Percentiles rank a stretch among this genome's conserved stretches.
These are phyloP conservation scores for Didymosphaeria variabile DNA, from an alignment of 2,329 filamentous ascomycete genomes.

Conservation along the genomic window DNA sequence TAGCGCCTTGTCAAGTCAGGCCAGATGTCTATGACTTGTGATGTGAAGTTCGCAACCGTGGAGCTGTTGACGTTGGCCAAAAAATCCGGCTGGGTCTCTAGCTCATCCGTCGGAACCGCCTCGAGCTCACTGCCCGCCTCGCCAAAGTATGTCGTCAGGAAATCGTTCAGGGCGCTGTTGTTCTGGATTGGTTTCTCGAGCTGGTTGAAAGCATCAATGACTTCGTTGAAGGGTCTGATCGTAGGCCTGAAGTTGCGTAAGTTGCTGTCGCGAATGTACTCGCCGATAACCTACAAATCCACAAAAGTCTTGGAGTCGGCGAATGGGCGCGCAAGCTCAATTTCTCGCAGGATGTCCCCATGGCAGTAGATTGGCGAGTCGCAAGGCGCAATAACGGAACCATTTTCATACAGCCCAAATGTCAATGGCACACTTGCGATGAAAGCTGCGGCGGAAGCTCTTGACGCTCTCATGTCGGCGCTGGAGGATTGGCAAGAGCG, in stretches of 20 bases:
- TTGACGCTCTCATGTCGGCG: conserved; percentile 19
- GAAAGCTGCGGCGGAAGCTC: conserved; percentile 25
- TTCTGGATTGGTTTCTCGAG: conserved; percentile 70
- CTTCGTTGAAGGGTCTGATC: conserved; percentile 65
- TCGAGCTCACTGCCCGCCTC: conserved; percentile 70
- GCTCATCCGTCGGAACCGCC: conserved; percentile 60
- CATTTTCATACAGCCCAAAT: conserved; percentile 66
- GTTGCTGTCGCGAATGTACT: conserved; percentile 4
- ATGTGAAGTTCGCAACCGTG: conserved; percentile 67
- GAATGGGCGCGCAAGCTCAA: conserved; percentile 71
- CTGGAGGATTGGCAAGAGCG: conserved; percentile 10
- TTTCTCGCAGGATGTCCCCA: conserved; percentile 68
- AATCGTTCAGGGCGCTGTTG: conserved; percentile 68
- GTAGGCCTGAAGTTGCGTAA: conserved; percentile 63
- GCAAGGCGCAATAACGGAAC: conserved; percentile 69
- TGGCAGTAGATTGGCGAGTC: conserved; percentile 74
- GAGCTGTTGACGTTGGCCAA: conserved; percentile 64
- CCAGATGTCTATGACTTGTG: conserved; percentile 74
- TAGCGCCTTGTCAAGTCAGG: conserved; percentile 72
- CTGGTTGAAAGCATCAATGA: conserved; percentile 68
- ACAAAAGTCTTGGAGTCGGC: conserved; percentile 76
- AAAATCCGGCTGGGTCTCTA: conserved; percentile 67
- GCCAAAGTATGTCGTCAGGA: conserved; percentile 70
- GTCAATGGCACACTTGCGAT: conserved; percentile 35
- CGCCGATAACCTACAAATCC: conserved; percentile 53